Evolutionary conservation across 192 early-diverging fungal species (phyloP), one percentile per base, ranked within the genome.

Genomic region (Backusella sp.): DNA sequence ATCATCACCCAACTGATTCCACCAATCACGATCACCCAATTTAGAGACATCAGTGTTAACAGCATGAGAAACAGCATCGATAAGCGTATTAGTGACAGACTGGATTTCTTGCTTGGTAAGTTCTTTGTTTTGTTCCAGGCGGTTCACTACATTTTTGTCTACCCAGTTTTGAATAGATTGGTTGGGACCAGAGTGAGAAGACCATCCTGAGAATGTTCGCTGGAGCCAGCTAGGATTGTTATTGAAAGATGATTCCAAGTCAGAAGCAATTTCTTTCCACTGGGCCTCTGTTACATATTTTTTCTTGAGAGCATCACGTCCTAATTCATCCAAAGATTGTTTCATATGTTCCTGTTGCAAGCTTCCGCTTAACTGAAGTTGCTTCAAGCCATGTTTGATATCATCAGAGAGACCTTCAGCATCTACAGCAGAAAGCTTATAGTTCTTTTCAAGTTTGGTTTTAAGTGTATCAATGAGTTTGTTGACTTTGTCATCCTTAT

Each of bases 231-330:
- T 52, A 26, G 68, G 52, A 15, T 68, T 19, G 36, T 71, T 15
- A 49, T 44, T 30, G 21, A 79, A 70, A 19, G 59, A 19, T 12
- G 72, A 17, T 23, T 73, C 32, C 11, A 83, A 32, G 26, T 83
- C 75, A 23, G 39, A 39, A 17, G 46, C 36, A 36, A 83, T 75
- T 49, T 69, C 44, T 6, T 83, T 67, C 77, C 77, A 83, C n/a
- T 76, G 59, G 19, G 70, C 68, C 17, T 35, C 72, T 15, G 77
- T 74, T 0, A 75, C 39, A 23, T 62, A 66, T 46, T 83, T 83
- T 42, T 83, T 41, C 39, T 79, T 76, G 23, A 77, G 14, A 14
- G 78, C 65, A 11, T 77, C 23, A 30, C 65, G 59, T 2, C 68
- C 53, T 7, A 74, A 52, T 28, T 76, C 30, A 21, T 78, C 78